Evolutionary conservation across 768 basidiomycete species (phyloP), one percentile per base, ranked within the genome.

Genomic region (Inosperma sp.): DNA sequence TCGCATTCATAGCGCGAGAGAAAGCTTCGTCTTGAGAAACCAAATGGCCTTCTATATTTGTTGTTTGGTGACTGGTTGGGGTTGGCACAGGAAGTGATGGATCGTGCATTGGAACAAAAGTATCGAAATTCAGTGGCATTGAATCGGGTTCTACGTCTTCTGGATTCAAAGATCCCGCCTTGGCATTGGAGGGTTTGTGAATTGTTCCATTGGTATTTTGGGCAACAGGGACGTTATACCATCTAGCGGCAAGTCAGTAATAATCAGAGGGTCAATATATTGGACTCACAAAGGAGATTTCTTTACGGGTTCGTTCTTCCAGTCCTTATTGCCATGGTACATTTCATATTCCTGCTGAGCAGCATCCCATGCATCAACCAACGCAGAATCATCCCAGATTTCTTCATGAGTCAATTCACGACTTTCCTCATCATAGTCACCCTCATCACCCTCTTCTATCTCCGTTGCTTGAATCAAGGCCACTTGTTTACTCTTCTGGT

Each of bases 351-450:
- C 89, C 51, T 86, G 86, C 55, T 76, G 81, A 14, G 89, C 89
- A 52, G 88, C 83, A 63, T 91, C 78, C 89, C 89, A 91, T 16
- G 89, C 89, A 46, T 86, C 76, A 37, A 92, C 78, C 56, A 92
- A 76, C 4, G 85, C 86, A 29, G 86, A 84, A 63, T 92, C 89
- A 56, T 92, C 89, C 89, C 89, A 92, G 30, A 89, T 82, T 59
- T 92, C 88, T 41, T 82, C 78, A 27, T 84, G 76, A 7, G 83
- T 80, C 51, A 89, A 73, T 48, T 81, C 74, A 22, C 83, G 74
- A 56, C 83, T 82, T 59, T 84, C 80, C 26, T 75, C 71, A 9
- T 72, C 71, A 5, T 59, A 48, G 14, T 58, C 67, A 21, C 50
- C 64, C 8, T 59, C 62, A 19, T 63, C 58, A 1, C 56, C 61